phyloP scores from a whole-genome alignment of 2,329 filamentous ascomycete species.

The Ceratocystis lukuohia region DNA sequence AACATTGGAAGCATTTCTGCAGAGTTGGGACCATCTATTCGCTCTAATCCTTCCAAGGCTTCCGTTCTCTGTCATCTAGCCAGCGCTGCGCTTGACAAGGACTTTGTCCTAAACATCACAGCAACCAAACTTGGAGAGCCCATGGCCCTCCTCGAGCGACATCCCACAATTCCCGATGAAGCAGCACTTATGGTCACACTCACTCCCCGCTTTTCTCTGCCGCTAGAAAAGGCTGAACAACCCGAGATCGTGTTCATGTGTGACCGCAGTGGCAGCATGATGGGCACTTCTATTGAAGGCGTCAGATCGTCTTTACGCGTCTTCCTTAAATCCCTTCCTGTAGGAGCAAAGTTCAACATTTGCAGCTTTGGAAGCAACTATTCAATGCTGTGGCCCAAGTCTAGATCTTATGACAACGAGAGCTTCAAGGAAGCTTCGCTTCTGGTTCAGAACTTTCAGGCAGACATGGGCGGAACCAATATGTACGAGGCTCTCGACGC shows the following conservation, averaged over 20 bases:
- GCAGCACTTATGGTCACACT: slow-evolving; percentile 57
- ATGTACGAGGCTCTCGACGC: slow-evolving; percentile 35
- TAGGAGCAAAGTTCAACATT: slow-evolving; percentile 55
- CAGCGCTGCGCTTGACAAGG: slow-evolving; percentile 49
- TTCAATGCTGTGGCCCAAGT: slow-evolving; percentile 35
- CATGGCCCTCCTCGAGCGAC: slow-evolving; percentile 50
- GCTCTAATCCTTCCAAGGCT: slow-evolving; percentile 23
- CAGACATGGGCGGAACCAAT: slow-evolving; percentile 41
- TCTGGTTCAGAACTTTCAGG: slow-evolving; percentile 31
- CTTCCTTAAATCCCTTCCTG: slow-evolving; percentile 52
- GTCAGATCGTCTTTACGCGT: slow-evolving; percentile 44
- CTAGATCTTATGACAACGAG: slow-evolving; percentile 33
- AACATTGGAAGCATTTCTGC: slow-evolving; percentile 45
- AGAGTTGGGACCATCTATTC: not conserved
- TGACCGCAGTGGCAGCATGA: slow-evolving; percentile 58
- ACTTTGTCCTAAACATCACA: slow-evolving; percentile 54
- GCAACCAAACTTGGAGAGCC: slow-evolving; percentile 48
- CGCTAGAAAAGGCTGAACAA: slow-evolving; percentile 25
- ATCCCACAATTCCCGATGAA: slow-evolving; percentile 47
- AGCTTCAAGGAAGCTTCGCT: slow-evolving; percentile 32
- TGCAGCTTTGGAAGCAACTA: slow-evolving; percentile 47
- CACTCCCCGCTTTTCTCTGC: slow-evolving; percentile 55
- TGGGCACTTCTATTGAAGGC: slow-evolving; percentile 35
- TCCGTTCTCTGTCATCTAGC: slow-evolving; percentile 38
- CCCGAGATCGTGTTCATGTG: slow-evolving; percentile 59